These are phyloP conservation scores for Penicillium roqueforti DNA, from an alignment of 495 filamentous ascomycete species.

Conservation along the genomic window DNA sequence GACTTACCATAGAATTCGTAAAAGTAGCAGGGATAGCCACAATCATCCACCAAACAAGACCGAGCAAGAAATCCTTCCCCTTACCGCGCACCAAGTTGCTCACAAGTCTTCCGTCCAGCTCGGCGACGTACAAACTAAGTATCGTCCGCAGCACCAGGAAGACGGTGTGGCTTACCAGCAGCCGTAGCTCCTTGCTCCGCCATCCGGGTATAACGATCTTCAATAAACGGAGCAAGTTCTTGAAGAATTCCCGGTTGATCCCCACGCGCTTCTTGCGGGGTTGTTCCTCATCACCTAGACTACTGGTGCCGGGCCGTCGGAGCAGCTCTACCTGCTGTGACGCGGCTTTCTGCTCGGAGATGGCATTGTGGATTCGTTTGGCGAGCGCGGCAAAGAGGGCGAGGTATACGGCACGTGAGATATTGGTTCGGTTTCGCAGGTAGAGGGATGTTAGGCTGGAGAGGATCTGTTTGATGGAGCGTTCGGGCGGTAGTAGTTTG, in stretches of 20 bases:
- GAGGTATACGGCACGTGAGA: slow-evolving; percentile 87
- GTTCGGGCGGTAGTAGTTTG: slow-evolving; percentile 66
- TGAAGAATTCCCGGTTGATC: slow-evolving; percentile 93
- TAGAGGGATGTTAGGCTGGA: slow-evolving; percentile 71
- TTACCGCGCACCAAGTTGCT: slow-evolving; percentile 87
- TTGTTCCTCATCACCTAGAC: slow-evolving; percentile 42
- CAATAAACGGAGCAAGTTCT: slow-evolving; percentile 71
- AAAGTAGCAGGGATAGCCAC: slow-evolving; percentile 97
- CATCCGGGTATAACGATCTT: slow-evolving; percentile 87
- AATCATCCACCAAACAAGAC: slow-evolving; percentile 97
- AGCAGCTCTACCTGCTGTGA: slow-evolving; percentile 67
- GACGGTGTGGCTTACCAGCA: slow-evolving; percentile 80
- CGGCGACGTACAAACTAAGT: slow-evolving; percentile 91
- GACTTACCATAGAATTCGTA: slow-evolving; percentile 93
- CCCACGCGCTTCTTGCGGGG: slow-evolving; percentile 76
- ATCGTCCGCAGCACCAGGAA: slow-evolving; percentile 86
- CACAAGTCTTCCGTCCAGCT: slow-evolving; percentile 88
- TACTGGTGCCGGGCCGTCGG: slow-evolving; percentile 52
- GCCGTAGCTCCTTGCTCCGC: slow-evolving; percentile 78
- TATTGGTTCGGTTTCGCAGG: slow-evolving; percentile 77
- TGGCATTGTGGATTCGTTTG: slow-evolving; percentile 85
- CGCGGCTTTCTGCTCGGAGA: slow-evolving; percentile 88
- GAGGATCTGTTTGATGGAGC: slow-evolving; percentile 69
- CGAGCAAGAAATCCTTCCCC: slow-evolving; percentile 83
- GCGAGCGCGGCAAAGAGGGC: slow-evolving; percentile 84